A percentile compares a stretch with the other conserved stretches of the same genome.
phyloP scores from a whole-genome alignment of 2,329 filamentous ascomycete genomes.

The Trichophyton rubrum region DNA sequence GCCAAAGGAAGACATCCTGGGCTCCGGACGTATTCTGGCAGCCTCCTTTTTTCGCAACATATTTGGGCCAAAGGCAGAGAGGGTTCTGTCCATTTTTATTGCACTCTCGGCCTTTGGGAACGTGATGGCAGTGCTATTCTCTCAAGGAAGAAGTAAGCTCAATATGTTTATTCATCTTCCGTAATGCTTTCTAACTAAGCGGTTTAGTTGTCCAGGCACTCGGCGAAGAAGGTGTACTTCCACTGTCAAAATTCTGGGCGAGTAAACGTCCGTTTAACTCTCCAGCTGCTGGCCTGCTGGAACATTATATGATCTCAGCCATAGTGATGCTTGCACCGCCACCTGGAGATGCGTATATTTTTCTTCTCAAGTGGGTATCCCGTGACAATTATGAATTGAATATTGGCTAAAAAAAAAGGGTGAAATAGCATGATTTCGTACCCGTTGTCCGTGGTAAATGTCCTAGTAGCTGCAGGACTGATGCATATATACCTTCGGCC shows the following conservation, averaged over 20 bases:
- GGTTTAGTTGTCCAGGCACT: constrained; percentile 42
- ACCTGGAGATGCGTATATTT: constrained; percentile 56
- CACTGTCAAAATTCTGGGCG: constrained; percentile 54
- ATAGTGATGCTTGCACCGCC: constrained; percentile 55
- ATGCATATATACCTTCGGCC: constrained; percentile 35
- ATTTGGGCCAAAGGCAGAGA: constrained; percentile 43
- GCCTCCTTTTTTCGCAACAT: constrained; percentile 49
- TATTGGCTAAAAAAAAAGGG: background rate
- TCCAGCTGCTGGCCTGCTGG: constrained; percentile 45
- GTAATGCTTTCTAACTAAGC: background rate
- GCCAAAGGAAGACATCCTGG: constrained; percentile 42
- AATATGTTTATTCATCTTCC: background rate
- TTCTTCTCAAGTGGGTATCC: constrained; percentile 35
- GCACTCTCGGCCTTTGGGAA: constrained; percentile 50
- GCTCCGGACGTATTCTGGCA: constrained; percentile 43
- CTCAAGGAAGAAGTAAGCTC: constrained; percentile 28
- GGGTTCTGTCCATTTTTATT: constrained; percentile 49
- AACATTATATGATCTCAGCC: constrained; percentile 54
- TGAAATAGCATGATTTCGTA: constrained; percentile 26
- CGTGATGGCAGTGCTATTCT: constrained; percentile 45
- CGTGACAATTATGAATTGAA: background rate
- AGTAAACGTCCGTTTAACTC: constrained; percentile 56
- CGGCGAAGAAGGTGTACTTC: constrained; percentile 56
- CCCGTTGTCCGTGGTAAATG: constrained; percentile 37
- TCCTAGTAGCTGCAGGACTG: constrained; percentile 39